phyloP scores from a whole-genome alignment of 345 rosid species.

The Salix viminalis region DNA sequence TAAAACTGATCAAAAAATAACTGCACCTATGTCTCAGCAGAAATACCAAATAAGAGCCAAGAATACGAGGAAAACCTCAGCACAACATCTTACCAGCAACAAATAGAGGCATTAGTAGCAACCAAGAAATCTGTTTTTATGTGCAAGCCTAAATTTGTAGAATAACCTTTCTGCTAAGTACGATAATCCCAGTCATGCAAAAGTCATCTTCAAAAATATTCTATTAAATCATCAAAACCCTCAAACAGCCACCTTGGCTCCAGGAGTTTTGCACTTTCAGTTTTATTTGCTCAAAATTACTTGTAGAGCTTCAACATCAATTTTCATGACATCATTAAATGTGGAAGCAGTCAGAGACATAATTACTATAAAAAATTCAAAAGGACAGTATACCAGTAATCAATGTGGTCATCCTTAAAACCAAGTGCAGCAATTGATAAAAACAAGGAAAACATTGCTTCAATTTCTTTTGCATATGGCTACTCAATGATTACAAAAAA shows the following conservation, averaged over 20 bases:
- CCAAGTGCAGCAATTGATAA: not conserved
- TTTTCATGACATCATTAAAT: not conserved
- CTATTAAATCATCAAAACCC: not conserved
- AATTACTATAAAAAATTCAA: not conserved
- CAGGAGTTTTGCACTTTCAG: not conserved
- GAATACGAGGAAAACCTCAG: not conserved
- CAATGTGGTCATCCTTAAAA: not conserved
- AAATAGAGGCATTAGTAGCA: not conserved
- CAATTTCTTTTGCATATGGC: not conserved
- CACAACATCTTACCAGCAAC: not conserved
- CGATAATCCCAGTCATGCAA: no score
- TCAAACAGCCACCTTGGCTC: not conserved
- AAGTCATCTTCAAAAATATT: not conserved
- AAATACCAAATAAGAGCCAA: not conserved
- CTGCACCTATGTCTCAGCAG: not conserved
- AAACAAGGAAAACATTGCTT: not conserved
- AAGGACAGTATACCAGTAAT: not conserved
- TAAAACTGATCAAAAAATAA: not conserved
- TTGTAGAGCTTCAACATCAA: not conserved
- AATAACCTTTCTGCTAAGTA: not conserved
- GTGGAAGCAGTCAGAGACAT: not conserved
- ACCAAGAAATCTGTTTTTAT: not conserved
- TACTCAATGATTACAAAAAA: not conserved
- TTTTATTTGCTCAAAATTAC: not conserved
- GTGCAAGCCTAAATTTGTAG: not conserved